A percentile compares a stretch with the other conserved stretches of the same genome.
Evolutionary conservation across 1,284 basidiomycete genomes (phyloP).

Genomic region (Cutaneotrichosporon cavernicola): DNA sequence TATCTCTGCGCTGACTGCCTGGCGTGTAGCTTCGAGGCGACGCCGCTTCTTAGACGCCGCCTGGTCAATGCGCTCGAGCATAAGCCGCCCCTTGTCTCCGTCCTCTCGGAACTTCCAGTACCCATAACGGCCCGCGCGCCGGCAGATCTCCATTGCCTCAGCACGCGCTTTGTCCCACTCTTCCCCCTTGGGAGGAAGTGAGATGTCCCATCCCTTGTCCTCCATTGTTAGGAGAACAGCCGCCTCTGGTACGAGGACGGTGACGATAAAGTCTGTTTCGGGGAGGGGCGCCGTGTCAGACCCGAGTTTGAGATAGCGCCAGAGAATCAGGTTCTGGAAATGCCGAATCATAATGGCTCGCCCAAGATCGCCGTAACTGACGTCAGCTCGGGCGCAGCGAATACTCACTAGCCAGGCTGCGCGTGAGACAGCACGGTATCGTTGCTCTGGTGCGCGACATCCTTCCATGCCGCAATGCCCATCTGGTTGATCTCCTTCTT

Average conservation of each 20-base stretch:
- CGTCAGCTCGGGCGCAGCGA: constrained; percentile 14
- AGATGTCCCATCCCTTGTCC: constrained; percentile 29
- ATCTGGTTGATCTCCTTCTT: constrained; percentile 24
- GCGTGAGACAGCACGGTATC: constrained; percentile 20
- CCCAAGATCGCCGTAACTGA: constrained; percentile 47
- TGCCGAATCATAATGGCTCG: constrained; percentile 35
- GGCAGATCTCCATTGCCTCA: constrained; percentile 27
- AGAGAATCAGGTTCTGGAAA: constrained; percentile 34
- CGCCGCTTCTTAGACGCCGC: constrained; percentile 2
- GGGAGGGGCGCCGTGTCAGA: constrained; percentile 30
- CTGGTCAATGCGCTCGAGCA: constrained; percentile 10
- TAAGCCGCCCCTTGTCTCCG: constrained; percentile 9
- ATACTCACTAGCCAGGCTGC: constrained; percentile 46
- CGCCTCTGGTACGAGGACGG: constrained; percentile 48
- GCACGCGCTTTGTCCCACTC: constrained; percentile 21
- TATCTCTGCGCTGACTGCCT: neutral
- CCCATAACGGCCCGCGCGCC: constrained; percentile 38
- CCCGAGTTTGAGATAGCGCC: constrained; percentile 28
- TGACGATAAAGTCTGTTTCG: constrained; percentile 36
- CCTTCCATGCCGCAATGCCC: constrained; percentile 33
- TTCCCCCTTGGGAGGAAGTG: constrained; percentile 13
- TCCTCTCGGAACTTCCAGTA: constrained; percentile 31
- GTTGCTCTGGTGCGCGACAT: constrained; percentile 23
- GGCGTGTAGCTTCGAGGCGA: neutral
- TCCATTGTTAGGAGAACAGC: constrained; percentile 43